A percentile compares a stretch with the other conserved stretches of the same genome.
phyloP scores from a whole-genome alignment of 805 yeast species.

The Kockiozyma suomiensis region DNA sequence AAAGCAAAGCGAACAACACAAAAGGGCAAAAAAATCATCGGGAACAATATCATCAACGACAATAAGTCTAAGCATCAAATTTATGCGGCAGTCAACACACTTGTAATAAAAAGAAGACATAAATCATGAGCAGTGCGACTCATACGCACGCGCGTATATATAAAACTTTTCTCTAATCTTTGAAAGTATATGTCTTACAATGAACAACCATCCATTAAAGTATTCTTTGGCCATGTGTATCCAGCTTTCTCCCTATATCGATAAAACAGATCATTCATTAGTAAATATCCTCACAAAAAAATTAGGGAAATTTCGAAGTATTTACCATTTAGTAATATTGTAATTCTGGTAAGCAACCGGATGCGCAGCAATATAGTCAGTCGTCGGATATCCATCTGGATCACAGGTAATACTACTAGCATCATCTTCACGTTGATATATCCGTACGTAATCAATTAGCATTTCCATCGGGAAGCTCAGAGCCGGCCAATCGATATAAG shows the following conservation, averaged over 20 bases:
- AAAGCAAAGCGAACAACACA: background rate
- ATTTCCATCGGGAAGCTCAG: constrained; percentile 72
- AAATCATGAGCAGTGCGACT: too few relatives aligned
- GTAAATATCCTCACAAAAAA: background rate
- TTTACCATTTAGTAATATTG: constrained; percentile 73
- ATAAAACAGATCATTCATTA: too few relatives aligned
- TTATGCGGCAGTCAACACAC: too few relatives aligned
- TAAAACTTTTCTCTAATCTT: background rate
- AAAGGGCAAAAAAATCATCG: background rate
- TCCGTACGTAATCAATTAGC: constrained; percentile 81
- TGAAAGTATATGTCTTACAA: background rate
- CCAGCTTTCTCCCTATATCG: constrained; percentile 26
- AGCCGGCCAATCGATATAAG: constrained; percentile 84
- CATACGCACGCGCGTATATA: background rate
- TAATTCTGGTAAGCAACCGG: constrained; percentile 65
- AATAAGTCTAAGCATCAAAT: too few relatives aligned
- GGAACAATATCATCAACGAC: background rate
- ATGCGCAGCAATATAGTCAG: constrained; percentile 76
- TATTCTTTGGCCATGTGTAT: constrained; percentile 31
- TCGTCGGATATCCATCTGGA: constrained; percentile 82
- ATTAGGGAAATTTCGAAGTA: background rate
- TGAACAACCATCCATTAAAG: constrained; percentile 23
- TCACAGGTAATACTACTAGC: constrained; percentile 71
- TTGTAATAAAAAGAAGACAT: too few relatives aligned
- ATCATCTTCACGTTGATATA: constrained; percentile 79